Base-by-base conservation (phyloP, 257 asterid genomes). In the Ballota nigra region DNA sequence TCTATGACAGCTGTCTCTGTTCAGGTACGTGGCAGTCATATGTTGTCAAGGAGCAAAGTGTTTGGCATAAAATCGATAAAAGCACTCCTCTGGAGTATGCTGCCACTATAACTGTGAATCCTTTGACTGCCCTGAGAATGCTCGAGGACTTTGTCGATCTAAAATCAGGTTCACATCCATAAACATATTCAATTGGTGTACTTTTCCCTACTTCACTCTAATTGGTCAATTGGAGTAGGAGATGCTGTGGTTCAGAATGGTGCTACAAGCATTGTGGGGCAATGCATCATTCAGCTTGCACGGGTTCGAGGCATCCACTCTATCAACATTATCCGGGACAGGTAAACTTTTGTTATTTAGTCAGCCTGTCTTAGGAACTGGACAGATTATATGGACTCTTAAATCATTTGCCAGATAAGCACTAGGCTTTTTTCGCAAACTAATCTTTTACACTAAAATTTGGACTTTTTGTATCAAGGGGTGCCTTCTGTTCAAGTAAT, bases 11-110 rank as follows among this genome's bases (percentile, higher is more conserved):
- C 83, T 52, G 45, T 66, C 3, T 83, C 68, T 73, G 77, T 69
- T 79, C 80, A 92, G 98, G 98, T 72, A 92, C 94, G 59, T 95
- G 98, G 99, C 99, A 95, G 87, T 92, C 96, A 15, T 89, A 89
- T 69, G 88, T 84, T 7, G 97, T 95, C 63, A 92, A 89, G 81
- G 92, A 86, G 81, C 89, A 95, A 71, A 86, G 69, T 63, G 68
- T 83, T 38, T 95, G 99, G 98, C 97, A 92, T 78, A 92, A 79
- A 80, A 77, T 95, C 67, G 86, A 89, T 70, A 89, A 88, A 68
- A 76, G 82, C 74, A 88, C 94, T 29, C 94, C 96, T 1, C 53
- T 89, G 76, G 98, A 92, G 75, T 95, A 92, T 70, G 97, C 98
- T 78, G 96, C 99, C 28, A 85, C 98, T 63, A 66, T 92, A 74